Evolutionary conservation across 129 eudicot species (phyloP).

Genomic region (Saposhnikovia divaricata): DNA sequence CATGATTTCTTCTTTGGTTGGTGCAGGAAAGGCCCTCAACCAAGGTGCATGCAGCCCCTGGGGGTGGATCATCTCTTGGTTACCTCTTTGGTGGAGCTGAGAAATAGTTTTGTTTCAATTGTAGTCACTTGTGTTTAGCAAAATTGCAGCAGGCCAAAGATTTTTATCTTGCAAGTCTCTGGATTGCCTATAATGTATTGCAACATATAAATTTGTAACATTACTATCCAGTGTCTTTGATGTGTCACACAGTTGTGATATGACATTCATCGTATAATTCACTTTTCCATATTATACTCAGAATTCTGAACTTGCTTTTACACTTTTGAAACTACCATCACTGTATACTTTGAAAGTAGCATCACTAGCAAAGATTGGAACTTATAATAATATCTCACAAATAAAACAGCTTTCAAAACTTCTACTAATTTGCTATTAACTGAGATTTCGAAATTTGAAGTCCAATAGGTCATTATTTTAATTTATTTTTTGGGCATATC

Average conservation of each 20-base stretch:
- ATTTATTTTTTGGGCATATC: background rate
- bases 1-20: background rate
- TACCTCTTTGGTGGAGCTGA: slow-evolving; percentile 41
- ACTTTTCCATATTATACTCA: background rate
- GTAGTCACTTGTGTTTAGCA: background rate
- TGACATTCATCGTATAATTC: background rate
- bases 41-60: slow-evolving; percentile 52
- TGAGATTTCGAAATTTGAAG: background rate
- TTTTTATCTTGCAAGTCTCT: background rate
- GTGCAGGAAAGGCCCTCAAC: slow-evolving; percentile 54
- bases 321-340: background rate
- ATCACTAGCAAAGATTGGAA: background rate
- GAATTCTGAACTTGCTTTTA: background rate
- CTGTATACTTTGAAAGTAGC: background rate
- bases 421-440: background rate
- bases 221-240: background rate
- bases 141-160: slow-evolving; percentile 19
- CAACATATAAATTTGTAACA: background rate
- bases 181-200: slow-evolving; percentile 10
- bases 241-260: background rate
- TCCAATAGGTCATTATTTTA: background rate
- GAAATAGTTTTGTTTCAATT: slow-evolving; percentile 11
- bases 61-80: slow-evolving; percentile 50
- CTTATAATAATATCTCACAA: background rate
- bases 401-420: background rate